Evolutionary conservation across 257 asterid species (phyloP).

Genomic region (Gentiana dahurica): DNA sequence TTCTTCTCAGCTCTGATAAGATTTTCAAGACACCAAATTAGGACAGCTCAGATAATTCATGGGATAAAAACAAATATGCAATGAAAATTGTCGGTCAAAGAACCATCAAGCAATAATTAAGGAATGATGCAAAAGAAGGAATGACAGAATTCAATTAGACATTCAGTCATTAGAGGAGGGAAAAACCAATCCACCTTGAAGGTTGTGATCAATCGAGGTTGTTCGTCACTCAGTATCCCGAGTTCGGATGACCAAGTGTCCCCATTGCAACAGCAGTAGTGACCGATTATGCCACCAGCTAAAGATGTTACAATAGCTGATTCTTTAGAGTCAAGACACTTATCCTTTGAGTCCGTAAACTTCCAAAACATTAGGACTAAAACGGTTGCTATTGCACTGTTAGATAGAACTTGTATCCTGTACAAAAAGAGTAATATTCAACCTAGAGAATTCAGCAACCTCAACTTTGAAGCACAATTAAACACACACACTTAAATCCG

Average conservation of each 20-base stretch:
- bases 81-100: no score
- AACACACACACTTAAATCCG: no score
- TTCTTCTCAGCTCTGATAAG: no score
- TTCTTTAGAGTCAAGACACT: constrained; percentile 71
- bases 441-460: no score
- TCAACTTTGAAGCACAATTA: no score
- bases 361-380: constrained; percentile 52
- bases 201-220: constrained; percentile 70
- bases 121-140: no score
- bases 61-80: no score
- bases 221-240: constrained; percentile 82
- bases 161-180: no score
- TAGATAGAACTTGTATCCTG: constrained; percentile 70
- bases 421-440: constrained; percentile 10
- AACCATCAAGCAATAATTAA: no score
- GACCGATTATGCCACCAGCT: constrained; percentile 76
- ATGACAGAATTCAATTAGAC: no score
- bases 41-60: no score
- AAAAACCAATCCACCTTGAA: constrained; percentile 21
- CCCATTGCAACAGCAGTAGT: constrained; percentile 85
- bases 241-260: constrained; percentile 98
- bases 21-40: no score
- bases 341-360: constrained; percentile 42
- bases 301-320: constrained; percentile 40
- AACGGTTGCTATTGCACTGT: constrained; percentile 64